A percentile compares a stretch with the other conserved stretches of the same genome.
phyloP scores from a whole-genome alignment of 352 stramenopile species.

The Pythium folliculosum region DNA sequence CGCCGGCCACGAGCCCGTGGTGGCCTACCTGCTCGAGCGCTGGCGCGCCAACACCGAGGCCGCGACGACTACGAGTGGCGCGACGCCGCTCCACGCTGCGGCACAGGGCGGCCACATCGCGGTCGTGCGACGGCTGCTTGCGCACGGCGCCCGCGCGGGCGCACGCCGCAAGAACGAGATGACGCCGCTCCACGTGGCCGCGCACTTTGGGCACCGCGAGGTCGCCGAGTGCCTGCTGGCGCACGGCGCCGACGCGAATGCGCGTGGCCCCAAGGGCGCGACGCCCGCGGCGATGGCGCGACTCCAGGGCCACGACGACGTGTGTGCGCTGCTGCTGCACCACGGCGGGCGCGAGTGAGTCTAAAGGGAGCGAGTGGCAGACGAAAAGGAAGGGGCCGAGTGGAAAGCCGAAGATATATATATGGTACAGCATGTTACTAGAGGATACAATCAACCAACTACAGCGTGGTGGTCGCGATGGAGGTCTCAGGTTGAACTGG shows the following conservation, averaged over 20 bases:
- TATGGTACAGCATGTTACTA: background rate
- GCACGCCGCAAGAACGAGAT: slow-evolving; percentile 24
- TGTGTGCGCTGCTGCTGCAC: slow-evolving; percentile 1
- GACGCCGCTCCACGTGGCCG: slow-evolving; percentile 23
- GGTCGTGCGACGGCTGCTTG: slow-evolving; percentile 13
- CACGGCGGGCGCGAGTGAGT: slow-evolving; percentile 14
- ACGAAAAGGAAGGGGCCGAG: background rate
- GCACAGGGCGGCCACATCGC: slow-evolving; percentile 15
- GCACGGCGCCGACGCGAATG: slow-evolving; percentile 7
- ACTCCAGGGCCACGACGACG: slow-evolving; percentile 16
- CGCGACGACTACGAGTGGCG: slow-evolving; percentile 23
- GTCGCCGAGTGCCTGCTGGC: slow-evolving; percentile 15
- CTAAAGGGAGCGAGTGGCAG: no score
- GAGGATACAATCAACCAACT: no score
- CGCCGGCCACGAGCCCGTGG: slow-evolving; percentile 9
- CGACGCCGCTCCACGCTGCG: slow-evolving; percentile 20
- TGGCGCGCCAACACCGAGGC: slow-evolving; percentile 21
- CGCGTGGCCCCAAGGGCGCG: slow-evolving; percentile 1
- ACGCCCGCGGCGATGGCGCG: slow-evolving; percentile 13
- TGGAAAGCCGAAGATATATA: no score
- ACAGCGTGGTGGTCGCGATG: no score
- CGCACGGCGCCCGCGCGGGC: slow-evolving; percentile 9
- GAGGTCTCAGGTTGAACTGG: no score
- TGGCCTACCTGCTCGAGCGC: slow-evolving; percentile 14
- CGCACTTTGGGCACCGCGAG: slow-evolving; percentile 20